These are phyloP conservation scores for Boeremia lycopersici DNA, from an alignment of 2,329 filamentous ascomycete genomes.

Conservation along the genomic window DNA sequence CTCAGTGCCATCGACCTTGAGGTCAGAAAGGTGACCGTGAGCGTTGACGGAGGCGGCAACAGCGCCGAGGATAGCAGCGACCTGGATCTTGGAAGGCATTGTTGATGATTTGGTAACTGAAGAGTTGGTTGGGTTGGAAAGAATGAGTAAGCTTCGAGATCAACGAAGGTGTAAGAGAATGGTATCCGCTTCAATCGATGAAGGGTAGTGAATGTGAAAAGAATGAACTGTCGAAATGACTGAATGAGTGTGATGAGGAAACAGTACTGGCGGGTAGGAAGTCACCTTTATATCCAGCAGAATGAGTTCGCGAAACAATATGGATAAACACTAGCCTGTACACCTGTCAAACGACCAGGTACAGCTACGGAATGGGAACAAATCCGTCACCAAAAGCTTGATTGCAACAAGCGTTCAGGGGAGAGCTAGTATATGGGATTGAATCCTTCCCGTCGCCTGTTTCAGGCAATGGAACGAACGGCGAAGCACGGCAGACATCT, in stretches of 20 bases:
- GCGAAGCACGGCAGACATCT: conserved; percentile 11
- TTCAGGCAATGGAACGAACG: conserved; percentile 16
- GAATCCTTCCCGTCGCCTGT: conserved; percentile 17
- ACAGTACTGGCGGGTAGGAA: neutral
- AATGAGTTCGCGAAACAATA: conserved; percentile 9
- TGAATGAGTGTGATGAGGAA: conserved; percentile 28
- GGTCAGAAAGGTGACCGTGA: conserved; percentile 52
- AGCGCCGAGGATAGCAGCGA: conserved; percentile 38
- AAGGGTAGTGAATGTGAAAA: conserved; percentile 31
- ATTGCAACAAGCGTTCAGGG: conserved; percentile 12
- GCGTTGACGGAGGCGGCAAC: conserved; percentile 50
- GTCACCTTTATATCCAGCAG: conserved; percentile 23
- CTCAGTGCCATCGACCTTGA: conserved; percentile 54
- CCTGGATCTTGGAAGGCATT: conserved; percentile 42
- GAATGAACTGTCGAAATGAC: conserved; percentile 33
- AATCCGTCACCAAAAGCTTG: conserved; percentile 20
- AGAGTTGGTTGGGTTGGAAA: conserved; percentile 9
- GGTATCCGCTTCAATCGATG: conserved; percentile 37
- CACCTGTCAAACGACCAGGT: conserved; percentile 17
- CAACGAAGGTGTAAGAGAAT: conserved; percentile 35
- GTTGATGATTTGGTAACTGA: conserved; percentile 14
- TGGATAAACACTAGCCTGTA: conserved; percentile 11
- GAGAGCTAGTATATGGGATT: neutral
- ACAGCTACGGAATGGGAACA: conserved; percentile 14
- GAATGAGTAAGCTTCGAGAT: conserved; percentile 30